Percentiles rank a stretch among this genome's conserved stretches.
These are phyloP conservation scores for Blakeslea trispora DNA, from an alignment of 371 early-diverging fungal genomes.

Conservation along the genomic window DNA sequence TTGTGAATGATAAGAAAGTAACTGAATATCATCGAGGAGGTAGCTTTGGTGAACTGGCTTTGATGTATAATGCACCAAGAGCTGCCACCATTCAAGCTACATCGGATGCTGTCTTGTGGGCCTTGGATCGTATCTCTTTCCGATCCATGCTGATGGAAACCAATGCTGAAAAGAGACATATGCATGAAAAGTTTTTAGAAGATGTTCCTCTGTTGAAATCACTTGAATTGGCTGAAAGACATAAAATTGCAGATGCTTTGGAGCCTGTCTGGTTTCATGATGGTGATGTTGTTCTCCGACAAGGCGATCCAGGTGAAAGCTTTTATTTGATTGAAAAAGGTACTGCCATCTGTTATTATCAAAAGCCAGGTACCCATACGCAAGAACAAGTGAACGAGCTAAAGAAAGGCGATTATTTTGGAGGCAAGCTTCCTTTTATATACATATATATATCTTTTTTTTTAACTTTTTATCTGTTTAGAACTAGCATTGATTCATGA, in stretches of 20 bases:
- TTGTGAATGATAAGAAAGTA: conserved; percentile 73
- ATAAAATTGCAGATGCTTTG: conserved; percentile 92
- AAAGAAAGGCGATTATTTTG: conserved; percentile 91
- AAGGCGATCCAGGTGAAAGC: conserved; percentile 81
- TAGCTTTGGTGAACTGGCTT: conserved; percentile 95
- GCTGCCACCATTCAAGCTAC: conserved; percentile 92
- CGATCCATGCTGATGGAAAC: conserved; percentile 90
- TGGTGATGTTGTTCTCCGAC: conserved; percentile 75
- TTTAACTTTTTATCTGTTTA: background rate
- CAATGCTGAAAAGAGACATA: conserved; percentile 80
- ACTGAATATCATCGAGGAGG: conserved; percentile 78
- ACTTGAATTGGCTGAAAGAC: conserved; percentile 86
- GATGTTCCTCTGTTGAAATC: conserved; percentile 83
- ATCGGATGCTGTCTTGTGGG: conserved; percentile 86
- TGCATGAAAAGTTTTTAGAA: conserved; percentile 89
- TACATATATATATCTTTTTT: background rate
- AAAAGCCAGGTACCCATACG: conserved; percentile 38
- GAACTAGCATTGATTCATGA: conserved; percentile 89
- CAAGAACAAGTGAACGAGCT: conserved; percentile 63
- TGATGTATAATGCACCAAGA: conserved; percentile 96
- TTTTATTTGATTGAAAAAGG: conserved; percentile 89
- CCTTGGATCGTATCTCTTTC: conserved; percentile 92
- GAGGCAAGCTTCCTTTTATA: conserved; percentile 57
- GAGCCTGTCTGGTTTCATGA: conserved; percentile 82
- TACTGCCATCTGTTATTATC: conserved; percentile 73